These are phyloP conservation scores for Albizia julibrissin DNA, from an alignment of 306 rosid species.

Conservation along the genomic window DNA sequence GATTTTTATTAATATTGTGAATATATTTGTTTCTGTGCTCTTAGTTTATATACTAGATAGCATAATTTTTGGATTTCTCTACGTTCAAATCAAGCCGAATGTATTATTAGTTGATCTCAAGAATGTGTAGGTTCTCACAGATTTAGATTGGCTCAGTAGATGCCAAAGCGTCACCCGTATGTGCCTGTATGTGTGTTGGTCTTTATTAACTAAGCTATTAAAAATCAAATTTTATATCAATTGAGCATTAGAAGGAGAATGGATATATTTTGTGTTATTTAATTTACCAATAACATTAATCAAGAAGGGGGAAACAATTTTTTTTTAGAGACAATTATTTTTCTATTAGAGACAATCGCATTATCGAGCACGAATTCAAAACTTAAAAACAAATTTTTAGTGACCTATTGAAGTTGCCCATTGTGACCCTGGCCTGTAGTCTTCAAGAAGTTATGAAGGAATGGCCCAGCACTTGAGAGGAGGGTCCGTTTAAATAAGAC, in stretches of 20 bases:
- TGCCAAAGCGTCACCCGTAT: neutral
- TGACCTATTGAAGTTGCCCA: neutral
- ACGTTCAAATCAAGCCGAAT: neutral
- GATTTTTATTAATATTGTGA: neutral
- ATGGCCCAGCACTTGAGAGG: too few species aligned
- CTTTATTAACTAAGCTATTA: neutral
- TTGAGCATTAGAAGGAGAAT: neutral
- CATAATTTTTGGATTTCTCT: neutral
- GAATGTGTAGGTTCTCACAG: neutral
- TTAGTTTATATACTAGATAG: neutral
- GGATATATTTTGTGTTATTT: neutral
- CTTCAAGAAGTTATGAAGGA: neutral
- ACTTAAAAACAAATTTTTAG: too few species aligned
- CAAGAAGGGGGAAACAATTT: too few species aligned
- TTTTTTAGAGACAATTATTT: too few species aligned
- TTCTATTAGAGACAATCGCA: too few species aligned
- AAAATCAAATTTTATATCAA: neutral
- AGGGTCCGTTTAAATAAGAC: neutral
- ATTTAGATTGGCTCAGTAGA: neutral
- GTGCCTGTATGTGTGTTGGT: neutral
- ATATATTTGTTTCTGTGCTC: neutral
- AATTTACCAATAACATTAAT: too few species aligned
- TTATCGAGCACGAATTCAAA: too few species aligned
- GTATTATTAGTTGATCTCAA: neutral
- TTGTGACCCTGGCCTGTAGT: neutral